These are phyloP conservation scores for Austroboletus eburneus DNA, from an alignment of 768 basidiomycete genomes.

Conservation along the genomic window DNA sequence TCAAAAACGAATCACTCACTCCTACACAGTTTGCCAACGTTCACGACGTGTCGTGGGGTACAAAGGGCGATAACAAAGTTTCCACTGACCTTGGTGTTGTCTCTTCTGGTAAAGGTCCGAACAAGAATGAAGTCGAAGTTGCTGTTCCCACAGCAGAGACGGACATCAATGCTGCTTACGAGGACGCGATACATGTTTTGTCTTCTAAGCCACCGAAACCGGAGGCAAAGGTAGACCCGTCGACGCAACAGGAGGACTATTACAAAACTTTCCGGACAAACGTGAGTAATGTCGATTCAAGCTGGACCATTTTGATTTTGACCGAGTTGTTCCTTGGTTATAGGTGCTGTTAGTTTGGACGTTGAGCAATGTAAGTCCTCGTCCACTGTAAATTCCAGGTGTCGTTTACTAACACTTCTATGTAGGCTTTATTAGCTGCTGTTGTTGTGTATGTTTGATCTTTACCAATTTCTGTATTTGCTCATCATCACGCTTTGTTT, in stretches of 20 bases:
- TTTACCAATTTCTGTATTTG: background rate
- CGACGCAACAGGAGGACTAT: conserved; percentile 77
- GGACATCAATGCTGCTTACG: conserved; percentile 86
- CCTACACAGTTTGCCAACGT: conserved; percentile 70
- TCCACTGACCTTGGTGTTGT: conserved; percentile 84
- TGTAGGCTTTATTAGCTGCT: conserved; percentile 66
- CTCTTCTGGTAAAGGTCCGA: conserved; percentile 45
- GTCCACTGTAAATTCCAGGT: conserved; percentile 7
- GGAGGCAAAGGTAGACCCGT: conserved; percentile 55
- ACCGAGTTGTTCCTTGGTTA: conserved; percentile 10
- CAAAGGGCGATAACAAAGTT: conserved; percentile 89
- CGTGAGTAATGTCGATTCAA: conserved; percentile 30
- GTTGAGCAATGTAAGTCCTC: conserved; percentile 65
- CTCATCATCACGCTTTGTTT: conserved; percentile 1
- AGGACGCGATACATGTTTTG: conserved; percentile 84
- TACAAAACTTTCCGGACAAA: conserved; percentile 90
- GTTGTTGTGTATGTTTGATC: conserved; percentile 58
- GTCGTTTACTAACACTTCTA: conserved; percentile 10
- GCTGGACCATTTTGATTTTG: background rate
- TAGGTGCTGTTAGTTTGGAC: conserved; percentile 85
- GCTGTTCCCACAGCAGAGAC: conserved; percentile 81
- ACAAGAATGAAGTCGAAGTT: conserved; percentile 84
- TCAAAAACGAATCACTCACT: conserved; percentile 1
- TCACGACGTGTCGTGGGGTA: conserved; percentile 94
- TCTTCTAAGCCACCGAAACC: conserved; percentile 73